Evolutionary conservation across 75 land plant species (phyloP).

Genomic region (Selaginella moellendorffii): DNA sequence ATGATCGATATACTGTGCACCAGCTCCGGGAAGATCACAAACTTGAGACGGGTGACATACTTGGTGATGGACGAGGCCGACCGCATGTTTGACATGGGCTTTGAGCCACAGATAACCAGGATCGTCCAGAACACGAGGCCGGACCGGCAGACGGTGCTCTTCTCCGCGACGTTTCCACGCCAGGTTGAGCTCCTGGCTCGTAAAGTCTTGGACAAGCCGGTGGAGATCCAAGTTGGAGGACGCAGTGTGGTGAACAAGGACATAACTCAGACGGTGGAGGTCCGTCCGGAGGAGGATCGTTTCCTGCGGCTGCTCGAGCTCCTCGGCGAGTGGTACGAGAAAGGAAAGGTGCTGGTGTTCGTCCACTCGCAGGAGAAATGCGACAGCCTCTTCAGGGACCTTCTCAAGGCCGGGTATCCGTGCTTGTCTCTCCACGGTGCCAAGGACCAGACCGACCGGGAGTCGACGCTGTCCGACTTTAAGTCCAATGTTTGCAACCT

Average conservation of each 20-base stretch:
- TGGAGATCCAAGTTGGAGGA: slow-evolving; percentile 93
- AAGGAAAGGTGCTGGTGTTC: slow-evolving; percentile 89
- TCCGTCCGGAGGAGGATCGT: slow-evolving; percentile 69
- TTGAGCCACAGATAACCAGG: slow-evolving; percentile 91
- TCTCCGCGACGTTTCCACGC: slow-evolving; percentile 96
- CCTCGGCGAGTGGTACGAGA: slow-evolving; percentile 94
- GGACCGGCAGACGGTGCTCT: slow-evolving; percentile 88
- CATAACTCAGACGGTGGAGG: slow-evolving; percentile 78
- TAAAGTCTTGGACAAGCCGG: slow-evolving; percentile 76
- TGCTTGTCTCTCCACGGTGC: slow-evolving; percentile 96
- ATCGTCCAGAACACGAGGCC: slow-evolving; percentile 87
- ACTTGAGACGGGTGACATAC: slow-evolving; percentile 76
- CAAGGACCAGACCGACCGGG: slow-evolving; percentile 93
- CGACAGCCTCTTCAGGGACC: slow-evolving; percentile 73
- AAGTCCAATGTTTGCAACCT: slow-evolving; percentile 88
- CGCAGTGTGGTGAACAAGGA: slow-evolving; percentile 96
- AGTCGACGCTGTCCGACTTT: slow-evolving; percentile 81
- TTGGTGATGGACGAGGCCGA: slow-evolving; percentile 98
- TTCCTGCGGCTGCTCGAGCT: slow-evolving; percentile 75
- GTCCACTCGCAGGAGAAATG: slow-evolving; percentile 94
- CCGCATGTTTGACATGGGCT: slow-evolving; percentile 99
- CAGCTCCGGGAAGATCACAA: slow-evolving; percentile 86
- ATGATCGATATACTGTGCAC: slow-evolving; percentile 98
- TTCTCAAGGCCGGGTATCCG: slow-evolving; percentile 79
- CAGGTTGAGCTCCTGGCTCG: slow-evolving; percentile 89